Evolutionary conservation across 345 rosid species (phyloP), one percentile per base, ranked within the genome.

Genomic region (Reutealis trisperma): DNA sequence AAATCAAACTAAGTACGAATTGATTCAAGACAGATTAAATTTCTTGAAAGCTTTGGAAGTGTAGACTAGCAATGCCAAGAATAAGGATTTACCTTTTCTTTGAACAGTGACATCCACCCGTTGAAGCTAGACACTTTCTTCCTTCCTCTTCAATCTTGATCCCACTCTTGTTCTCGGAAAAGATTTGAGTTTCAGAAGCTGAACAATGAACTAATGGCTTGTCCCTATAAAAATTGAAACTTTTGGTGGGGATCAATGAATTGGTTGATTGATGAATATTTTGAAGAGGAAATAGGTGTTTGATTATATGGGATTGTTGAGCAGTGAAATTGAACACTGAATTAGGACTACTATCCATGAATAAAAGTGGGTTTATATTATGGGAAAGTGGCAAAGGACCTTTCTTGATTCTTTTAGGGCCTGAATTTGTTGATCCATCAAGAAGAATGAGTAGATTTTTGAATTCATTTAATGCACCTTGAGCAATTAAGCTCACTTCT

Each of bases 51-150:
- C 6, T 37, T 37, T 37, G 41, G 6, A 37, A 37, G 41, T 37
- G 41, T 37, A 37, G 6, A 4, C 6, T 37, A 0, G 41, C 41
- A 37, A 5, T 37, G 41, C 41, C 41, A 37, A 5, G 41, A 70
- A 71, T 30, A 22, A 45, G 47, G 51, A 42, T 45, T 64, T 74
- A 77, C 87, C 87, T 74, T 79, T 66, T 16, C 58, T 72, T 77
- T 18, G 82, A 79, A 51, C 85, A 85, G 71, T 67, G 80, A 65
- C 83, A 85, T 74, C 80, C 83, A 25, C 83, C 76, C 2, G 76
- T 84, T 25, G 87, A 73, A 74, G 77, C 75, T 42, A 72, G 65
- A 34, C 68, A 73, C 77, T 49, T 78, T 24, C 14, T 75, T 49
- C 70, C 70, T 9, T 58, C 66, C 59, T 73, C 76, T 44, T 73